A percentile compares a stretch with the other conserved stretches of the same genome.
These are phyloP conservation scores for Dictyostelium citrinum DNA, from an alignment of 78 protist genomes.

Conservation along the genomic window DNA sequence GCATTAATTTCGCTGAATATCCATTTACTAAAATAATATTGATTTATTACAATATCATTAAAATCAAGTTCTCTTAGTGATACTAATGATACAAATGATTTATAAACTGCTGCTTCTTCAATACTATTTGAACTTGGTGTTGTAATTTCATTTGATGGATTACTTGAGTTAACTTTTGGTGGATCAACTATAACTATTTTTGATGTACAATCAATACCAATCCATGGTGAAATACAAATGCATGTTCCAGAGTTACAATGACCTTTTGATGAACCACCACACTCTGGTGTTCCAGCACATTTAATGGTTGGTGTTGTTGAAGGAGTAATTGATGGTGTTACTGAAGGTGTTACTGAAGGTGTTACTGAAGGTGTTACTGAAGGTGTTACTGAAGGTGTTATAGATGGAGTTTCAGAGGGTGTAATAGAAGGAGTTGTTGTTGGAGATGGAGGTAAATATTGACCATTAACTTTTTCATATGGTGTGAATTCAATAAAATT, in stretches of 20 bases:
- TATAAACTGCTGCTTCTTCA: neutral
- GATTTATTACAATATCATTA: neutral
- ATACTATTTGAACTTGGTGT: neutral
- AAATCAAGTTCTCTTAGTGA: neutral
- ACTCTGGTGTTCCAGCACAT: neutral
- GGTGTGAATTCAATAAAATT: neutral
- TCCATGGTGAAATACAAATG: neutral
- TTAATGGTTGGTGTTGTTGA: neutral
- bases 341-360: neutral
- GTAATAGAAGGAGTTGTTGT: neutral
- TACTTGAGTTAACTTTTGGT: neutral
- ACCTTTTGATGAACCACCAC: conserved; percentile 6
- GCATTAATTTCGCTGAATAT: neutral
- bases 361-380: neutral
- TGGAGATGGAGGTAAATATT: neutral
- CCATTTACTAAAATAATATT: neutral
- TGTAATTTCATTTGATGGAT: neutral
- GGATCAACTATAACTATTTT: neutral
- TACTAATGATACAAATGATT: neutral
- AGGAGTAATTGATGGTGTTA: neutral
- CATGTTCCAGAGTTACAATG: neutral
- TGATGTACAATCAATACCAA: conserved; percentile 1
- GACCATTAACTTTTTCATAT: neutral
- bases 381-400: neutral
- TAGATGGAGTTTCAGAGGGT: neutral